phyloP scores from a whole-genome alignment of 495 filamentous ascomycete genomes.

The Copromyces sp. region DNA sequence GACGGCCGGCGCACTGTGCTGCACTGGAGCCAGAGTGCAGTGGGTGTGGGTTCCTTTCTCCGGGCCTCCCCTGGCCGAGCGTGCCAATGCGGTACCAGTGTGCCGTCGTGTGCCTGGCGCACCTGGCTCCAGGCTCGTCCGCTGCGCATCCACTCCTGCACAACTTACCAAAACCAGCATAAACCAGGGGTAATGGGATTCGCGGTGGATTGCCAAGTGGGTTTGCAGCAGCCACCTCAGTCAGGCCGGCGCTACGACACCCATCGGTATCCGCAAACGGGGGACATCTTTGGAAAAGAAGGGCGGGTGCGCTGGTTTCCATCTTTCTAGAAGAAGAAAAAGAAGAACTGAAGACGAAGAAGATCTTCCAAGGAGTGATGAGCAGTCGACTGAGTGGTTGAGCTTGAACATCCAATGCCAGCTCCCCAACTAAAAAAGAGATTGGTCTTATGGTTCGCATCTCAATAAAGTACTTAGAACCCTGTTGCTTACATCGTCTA shows the following conservation, averaged over 20 bases:
- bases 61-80: background rate
- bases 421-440: background rate
- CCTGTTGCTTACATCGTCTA: background rate
- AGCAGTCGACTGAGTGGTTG: background rate
- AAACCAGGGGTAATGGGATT: background rate
- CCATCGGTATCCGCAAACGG: background rate
- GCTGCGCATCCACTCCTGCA: background rate
- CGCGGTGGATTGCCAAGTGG: background rate
- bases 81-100: background rate
- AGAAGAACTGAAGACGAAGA: background rate
- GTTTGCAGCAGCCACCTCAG: background rate
- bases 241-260: background rate
- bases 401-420: background rate
- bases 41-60: background rate
- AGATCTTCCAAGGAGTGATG: background rate
- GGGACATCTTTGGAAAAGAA: background rate
- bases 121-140: background rate
- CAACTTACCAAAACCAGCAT: background rate
- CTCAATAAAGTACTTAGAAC: background rate
- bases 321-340: background rate
- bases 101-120: background rate
- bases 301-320: background rate
- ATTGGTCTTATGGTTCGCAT: background rate
- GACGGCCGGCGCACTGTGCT: background rate
- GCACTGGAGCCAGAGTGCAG: background rate